Conservation (phyloP, 805 yeast genomes). For the Zygosaccharomyces bailii region DNA sequence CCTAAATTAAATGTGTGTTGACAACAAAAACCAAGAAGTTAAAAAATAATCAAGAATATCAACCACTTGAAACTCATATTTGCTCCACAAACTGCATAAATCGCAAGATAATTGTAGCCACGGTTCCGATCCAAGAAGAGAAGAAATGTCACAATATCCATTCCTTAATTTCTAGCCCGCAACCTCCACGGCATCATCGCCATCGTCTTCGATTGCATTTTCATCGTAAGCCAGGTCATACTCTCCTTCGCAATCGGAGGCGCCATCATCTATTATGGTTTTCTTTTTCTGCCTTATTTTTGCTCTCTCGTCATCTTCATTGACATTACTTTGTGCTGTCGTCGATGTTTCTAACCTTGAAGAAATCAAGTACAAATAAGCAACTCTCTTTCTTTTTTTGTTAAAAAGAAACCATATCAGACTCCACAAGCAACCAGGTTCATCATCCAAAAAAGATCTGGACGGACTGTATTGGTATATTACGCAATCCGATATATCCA, state of each 20-base stretch:
- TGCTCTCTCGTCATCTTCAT: conserved; percentile 38
- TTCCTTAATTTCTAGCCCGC: conserved; percentile 4
- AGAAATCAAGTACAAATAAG: conserved; percentile 72
- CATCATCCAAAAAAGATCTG: conserved; percentile 37
- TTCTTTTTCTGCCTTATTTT: conserved; percentile 26
- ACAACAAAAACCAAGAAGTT: neutral
- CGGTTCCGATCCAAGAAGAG: neutral
- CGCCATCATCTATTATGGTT: conserved; percentile 39
- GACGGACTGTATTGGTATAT: conserved; percentile 57
- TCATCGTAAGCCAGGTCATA: conserved; percentile 46
- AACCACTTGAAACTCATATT: neutral
- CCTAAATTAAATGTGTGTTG: neutral
- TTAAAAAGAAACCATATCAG: conserved; percentile 89
- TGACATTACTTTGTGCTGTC: conserved; percentile 33
- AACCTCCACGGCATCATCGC: conserved; percentile 19
- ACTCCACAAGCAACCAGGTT: conserved; percentile 42
- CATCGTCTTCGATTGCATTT: conserved; percentile 38
- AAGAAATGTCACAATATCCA: neutral
- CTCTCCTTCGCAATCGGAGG: conserved; percentile 42
- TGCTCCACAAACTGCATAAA: neutral
- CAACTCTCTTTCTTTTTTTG: conserved; percentile 87
- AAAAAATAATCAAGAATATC: neutral
- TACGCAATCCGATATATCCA: conserved; percentile 57
- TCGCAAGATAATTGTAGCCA: neutral
- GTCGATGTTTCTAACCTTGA: conserved; percentile 39